Base-by-base conservation (phyloP, 2,329 filamentous ascomycete genomes). In the Fusarium sp. region DNA sequence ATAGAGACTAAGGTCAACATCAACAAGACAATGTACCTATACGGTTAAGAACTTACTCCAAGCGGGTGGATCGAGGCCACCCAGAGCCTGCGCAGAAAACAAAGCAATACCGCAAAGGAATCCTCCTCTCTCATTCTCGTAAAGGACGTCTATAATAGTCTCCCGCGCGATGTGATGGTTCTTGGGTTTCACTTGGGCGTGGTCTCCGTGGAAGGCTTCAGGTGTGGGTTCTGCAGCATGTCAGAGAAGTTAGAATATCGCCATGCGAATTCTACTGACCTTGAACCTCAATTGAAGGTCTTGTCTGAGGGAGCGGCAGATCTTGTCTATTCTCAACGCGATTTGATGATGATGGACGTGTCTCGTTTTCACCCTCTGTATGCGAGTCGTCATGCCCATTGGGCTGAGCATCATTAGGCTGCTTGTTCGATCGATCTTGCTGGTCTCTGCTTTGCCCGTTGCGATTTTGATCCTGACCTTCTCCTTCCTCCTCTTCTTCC, bases 101-200 rank as follows among this genome's bases (percentile, higher is more conserved):
- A 96, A 85, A 0, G 94, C 90, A 14, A 94, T 86, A 26, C 96
- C 95, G 73, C 95, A 98, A 64, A 97, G 83, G 75, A 97, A 97
- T 38, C 88, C 89, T 12, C 96, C 96, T 57, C 96, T 88, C 80
- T 99, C 92, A 75, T 99, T 99, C 77, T 99, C 96, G 78, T 97
- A 98, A 0, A 99, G 83, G 7, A 98, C 87, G 67, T 99, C 96
- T 62, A 98, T 88, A 26, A 87, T 89, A 4, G 83, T 82, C 67
- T 89, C 75, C 81, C 84, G 65, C 74, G 79, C 58, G 78, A 74
- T 65, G 32, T 77, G 69, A 15, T 70, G 73, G 45, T 69, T 74
- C 36, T 65, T 75, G 10, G 77, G 76, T 39, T 77, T 76, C 32
- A 82, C 79, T 47, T 80, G 69, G n/a, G 79, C 55, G 28, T 67